Evolutionary conservation across 2,329 filamentous ascomycete species (phyloP).

Genomic region (Pseudogymnoascus pannorum): DNA sequence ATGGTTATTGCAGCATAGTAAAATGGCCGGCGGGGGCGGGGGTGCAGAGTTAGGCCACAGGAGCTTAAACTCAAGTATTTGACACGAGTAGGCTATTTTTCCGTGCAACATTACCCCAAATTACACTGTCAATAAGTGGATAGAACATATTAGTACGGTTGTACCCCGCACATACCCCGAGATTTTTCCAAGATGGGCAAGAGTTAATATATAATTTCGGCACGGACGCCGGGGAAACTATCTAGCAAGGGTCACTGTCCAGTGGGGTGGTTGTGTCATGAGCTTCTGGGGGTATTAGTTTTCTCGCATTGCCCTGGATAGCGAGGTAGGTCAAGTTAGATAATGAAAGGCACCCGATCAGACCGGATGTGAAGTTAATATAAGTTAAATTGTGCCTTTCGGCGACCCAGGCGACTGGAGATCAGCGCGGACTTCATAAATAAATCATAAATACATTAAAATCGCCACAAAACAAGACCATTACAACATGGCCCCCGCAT

Average conservation of each 20-base stretch:
- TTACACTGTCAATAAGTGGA: not conserved
- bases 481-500: not conserved
- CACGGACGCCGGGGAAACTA: not conserved
- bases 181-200: not conserved
- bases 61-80: conserved; percentile 3
- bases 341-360: conserved; percentile 5
- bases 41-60: not conserved
- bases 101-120: not conserved
- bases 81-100: conserved; percentile 6
- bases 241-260: not conserved
- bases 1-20: not conserved
- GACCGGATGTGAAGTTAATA: not conserved
- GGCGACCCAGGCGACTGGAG: not conserved
- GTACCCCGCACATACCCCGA: conserved; percentile 5
- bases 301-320: not conserved
- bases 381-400: not conserved
- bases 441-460: conserved; percentile 4
- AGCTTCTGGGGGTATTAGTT: not conserved
- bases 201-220: conserved; percentile 7
- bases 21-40: not conserved
- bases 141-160: not conserved
- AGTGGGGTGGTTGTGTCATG: too few relatives aligned
- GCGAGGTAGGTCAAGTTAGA: not conserved
- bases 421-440: not conserved
- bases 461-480: not conserved